Evolutionary conservation across 108 stramenopile species (phyloP).

Genomic region (Fistulifera pelliculosa): DNA sequence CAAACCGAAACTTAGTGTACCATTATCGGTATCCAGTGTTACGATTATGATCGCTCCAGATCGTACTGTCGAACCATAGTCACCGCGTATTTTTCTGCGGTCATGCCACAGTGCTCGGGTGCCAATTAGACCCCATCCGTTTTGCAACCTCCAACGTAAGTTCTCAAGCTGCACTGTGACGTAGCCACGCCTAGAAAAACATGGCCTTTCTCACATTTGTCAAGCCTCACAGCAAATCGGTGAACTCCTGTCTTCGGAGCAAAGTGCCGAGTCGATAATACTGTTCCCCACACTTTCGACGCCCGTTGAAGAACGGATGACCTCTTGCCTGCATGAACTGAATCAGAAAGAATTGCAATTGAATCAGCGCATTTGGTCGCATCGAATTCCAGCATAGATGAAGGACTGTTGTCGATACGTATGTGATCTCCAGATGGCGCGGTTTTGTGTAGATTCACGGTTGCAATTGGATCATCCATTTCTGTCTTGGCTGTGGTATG

Average conservation of each 20-base stretch:
- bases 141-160: constrained; percentile 96
- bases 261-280: constrained; percentile 47
- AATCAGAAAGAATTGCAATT: constrained; percentile 41
- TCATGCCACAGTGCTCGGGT: constrained; percentile 95
- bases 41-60: constrained; percentile 70
- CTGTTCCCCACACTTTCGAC: constrained; percentile 79
- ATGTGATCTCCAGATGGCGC: constrained; percentile 24
- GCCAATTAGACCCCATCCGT: constrained; percentile 97
- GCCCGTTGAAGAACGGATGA: constrained; percentile 72
- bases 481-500: constrained; percentile 36
- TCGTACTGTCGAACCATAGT: constrained; percentile 70
- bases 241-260: constrained; percentile 70
- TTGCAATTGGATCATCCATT: constrained; percentile 26
- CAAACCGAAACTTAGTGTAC: constrained; percentile 65
- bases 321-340: constrained; percentile 11
- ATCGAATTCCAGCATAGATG: constrained; percentile 50
- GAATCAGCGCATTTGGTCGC: constrained; percentile 76
- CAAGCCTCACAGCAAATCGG: constrained; percentile 76
- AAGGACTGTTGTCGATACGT: constrained; percentile 32
- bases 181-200: constrained; percentile 95
- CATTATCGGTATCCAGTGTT: constrained; percentile 74
- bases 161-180: constrained; percentile 69
- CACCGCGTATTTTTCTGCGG: constrained; percentile 68
- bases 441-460: constrained; percentile 10
- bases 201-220: constrained; percentile 88